A percentile compares a stretch with the other conserved stretches of the same genome.
phyloP scores from a whole-genome alignment of 345 rosid species.

The Kandelia obovata region DNA sequence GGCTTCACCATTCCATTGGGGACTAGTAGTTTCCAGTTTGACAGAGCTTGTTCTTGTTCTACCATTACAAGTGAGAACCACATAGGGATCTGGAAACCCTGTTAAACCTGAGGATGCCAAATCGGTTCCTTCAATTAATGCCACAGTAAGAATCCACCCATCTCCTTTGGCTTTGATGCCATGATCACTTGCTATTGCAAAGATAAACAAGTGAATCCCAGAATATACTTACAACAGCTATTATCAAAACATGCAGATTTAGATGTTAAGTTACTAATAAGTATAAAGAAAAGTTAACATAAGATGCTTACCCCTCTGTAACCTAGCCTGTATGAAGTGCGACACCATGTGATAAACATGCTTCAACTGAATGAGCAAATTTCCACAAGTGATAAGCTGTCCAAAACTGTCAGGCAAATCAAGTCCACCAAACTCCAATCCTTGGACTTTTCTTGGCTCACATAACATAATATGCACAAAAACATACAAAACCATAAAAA shows the following conservation, averaged over 20 bases:
- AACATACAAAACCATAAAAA: constrained; percentile 50
- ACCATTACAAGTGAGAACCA: constrained; percentile 79
- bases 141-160: constrained; percentile 91
- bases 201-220: constrained; percentile 11
- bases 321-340: constrained; percentile 68
- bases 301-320: constrained; percentile 51
- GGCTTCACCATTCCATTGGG: constrained; percentile 81
- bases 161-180: constrained; percentile 66
- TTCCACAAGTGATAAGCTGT: constrained; percentile 57
- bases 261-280: too few relatives aligned
- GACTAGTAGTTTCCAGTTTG: constrained; percentile 68
- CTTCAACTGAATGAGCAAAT: constrained; percentile 59
- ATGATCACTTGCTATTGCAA: constrained; percentile 56
- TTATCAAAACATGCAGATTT: neutral
- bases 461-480: constrained; percentile 54
- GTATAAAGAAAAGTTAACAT: neutral
- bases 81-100: constrained; percentile 68
- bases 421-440: constrained; percentile 66
- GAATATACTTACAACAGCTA: constrained; percentile 2
- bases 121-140: constrained; percentile 68
- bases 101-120: constrained; percentile 57
- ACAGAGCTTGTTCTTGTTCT: constrained; percentile 81
- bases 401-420: constrained; percentile 91
- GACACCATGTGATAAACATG: constrained; percentile 55
- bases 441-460: constrained; percentile 51